These are phyloP conservation scores for Plasmodium vinckei DNA, from an alignment of 169 alveolate species.

Conservation along the genomic window DNA sequence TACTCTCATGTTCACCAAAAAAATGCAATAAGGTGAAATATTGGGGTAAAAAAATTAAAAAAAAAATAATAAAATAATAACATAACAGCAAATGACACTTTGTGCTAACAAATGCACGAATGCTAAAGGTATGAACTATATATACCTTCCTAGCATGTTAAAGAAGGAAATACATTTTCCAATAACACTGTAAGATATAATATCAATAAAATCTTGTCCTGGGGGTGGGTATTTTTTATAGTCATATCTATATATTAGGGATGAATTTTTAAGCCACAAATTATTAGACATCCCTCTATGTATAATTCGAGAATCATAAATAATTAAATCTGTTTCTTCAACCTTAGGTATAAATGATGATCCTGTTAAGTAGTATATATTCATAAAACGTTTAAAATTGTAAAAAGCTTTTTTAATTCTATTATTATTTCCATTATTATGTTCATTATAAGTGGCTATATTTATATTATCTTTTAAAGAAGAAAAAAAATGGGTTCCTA, in stretches of 20 bases:
- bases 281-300: slow-evolving; percentile 69
- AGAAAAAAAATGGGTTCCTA: slow-evolving; percentile 70
- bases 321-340: slow-evolving; percentile 41
- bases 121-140: neutral
- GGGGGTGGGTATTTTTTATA: slow-evolving; percentile 70
- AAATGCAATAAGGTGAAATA: no score
- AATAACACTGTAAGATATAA: slow-evolving; percentile 42
- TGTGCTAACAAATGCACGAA: neutral
- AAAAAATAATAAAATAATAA: no score
- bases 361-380: slow-evolving; percentile 60
- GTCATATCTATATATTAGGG: slow-evolving; percentile 69
- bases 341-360: slow-evolving; percentile 64
- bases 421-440: neutral
- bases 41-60: no score
- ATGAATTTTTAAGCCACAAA: slow-evolving; percentile 61
- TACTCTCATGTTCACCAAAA: no score
- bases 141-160: slow-evolving; percentile 31
- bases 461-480: neutral
- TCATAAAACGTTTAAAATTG: slow-evolving; percentile 30
- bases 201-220: slow-evolving; percentile 71
- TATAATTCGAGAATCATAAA: slow-evolving; percentile 60
- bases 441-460: no score
- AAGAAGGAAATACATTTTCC: slow-evolving; percentile 68
- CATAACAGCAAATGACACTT: no score
- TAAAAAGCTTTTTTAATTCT: slow-evolving; percentile 13